phyloP scores from a whole-genome alignment of 306 rosid species.

The Adenanthera pavonina region DNA sequence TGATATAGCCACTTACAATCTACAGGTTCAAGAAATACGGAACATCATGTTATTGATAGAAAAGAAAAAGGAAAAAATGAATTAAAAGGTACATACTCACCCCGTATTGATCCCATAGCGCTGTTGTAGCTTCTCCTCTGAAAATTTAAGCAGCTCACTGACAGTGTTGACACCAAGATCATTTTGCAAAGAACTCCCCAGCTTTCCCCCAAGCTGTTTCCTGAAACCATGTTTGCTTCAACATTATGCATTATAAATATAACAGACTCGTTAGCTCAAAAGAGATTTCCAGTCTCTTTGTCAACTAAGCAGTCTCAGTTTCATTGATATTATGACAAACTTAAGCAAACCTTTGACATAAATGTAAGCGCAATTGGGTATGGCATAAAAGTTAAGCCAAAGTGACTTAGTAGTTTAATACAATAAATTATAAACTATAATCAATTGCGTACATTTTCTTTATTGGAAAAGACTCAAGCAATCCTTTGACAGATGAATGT shows the following conservation, averaged over 20 bases:
- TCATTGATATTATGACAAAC: conserved; percentile 35
- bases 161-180: conserved; percentile 84
- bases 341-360: neutral
- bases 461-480: conserved; percentile 87
- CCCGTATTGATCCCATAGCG: conserved; percentile 89
- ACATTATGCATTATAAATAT: conserved; percentile 17
- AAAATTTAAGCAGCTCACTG: conserved; percentile 81
- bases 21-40: conserved; percentile 13
- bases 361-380: conserved; percentile 15
- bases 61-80: neutral
- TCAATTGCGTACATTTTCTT: conserved; percentile 77
- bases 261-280: neutral
- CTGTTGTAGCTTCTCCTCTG: conserved; percentile 89
- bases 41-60: conserved; percentile 5
- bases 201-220: conserved; percentile 99
- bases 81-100: conserved; percentile 45
- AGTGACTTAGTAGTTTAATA: neutral
- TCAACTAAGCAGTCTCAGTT: conserved; percentile 28
- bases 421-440: conserved; percentile 21
- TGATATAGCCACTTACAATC: conserved; percentile 19
- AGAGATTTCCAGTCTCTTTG: neutral
- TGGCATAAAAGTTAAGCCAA: neutral
- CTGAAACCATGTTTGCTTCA: conserved; percentile 52
- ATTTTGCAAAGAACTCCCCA: conserved; percentile 82
- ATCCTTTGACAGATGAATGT: conserved; percentile 73